A percentile compares a stretch with the other conserved stretches of the same genome.
Conservation (phyloP, 2,329 filamentous ascomycete genomes). For the Fusarium kyushuense region DNA sequence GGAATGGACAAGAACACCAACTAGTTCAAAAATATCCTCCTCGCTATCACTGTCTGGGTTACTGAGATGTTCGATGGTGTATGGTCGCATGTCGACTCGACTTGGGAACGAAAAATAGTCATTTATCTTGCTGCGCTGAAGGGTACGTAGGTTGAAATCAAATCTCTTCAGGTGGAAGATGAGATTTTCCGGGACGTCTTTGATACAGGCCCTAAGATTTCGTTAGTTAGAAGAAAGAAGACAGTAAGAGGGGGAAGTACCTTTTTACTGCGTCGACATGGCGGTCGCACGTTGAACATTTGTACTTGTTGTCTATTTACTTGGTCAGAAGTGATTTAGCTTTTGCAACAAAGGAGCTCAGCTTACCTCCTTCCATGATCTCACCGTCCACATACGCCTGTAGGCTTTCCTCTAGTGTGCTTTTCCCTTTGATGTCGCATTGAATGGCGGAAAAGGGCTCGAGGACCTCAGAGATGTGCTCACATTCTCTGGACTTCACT, state of each 20-base stretch:
- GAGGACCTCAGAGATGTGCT: slow-evolving; percentile 89
- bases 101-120: slow-evolving; percentile 91
- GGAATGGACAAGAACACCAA: slow-evolving; percentile 93
- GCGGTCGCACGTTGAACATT: slow-evolving; percentile 88
- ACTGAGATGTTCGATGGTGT: slow-evolving; percentile 87
- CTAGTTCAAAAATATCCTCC: slow-evolving; percentile 88
- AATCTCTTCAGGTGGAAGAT: slow-evolving; percentile 96
- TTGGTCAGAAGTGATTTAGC: slow-evolving; percentile 19
- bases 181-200: slow-evolving; percentile 91
- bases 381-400: slow-evolving; percentile 97
- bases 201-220: slow-evolving; percentile 78
- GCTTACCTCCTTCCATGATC: slow-evolving; percentile 86
- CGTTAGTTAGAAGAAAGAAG: not conserved
- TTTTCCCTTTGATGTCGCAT: slow-evolving; percentile 95
- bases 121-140: slow-evolving; percentile 92
- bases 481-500: slow-evolving; percentile 93
- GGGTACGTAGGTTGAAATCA: slow-evolving; percentile 80
- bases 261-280: slow-evolving; percentile 95
- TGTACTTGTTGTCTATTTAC: slow-evolving; percentile 91
- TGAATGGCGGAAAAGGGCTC: slow-evolving; percentile 96
- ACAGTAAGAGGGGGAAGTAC: slow-evolving; percentile 54
- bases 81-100: slow-evolving; percentile 86
- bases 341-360: slow-evolving; percentile 5
- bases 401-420: slow-evolving; percentile 84
- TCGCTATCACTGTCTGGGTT: slow-evolving; percentile 66